Base-by-base conservation (phyloP, 2,329 filamentous ascomycete species). In the Hirsutella thompsonii region DNA sequence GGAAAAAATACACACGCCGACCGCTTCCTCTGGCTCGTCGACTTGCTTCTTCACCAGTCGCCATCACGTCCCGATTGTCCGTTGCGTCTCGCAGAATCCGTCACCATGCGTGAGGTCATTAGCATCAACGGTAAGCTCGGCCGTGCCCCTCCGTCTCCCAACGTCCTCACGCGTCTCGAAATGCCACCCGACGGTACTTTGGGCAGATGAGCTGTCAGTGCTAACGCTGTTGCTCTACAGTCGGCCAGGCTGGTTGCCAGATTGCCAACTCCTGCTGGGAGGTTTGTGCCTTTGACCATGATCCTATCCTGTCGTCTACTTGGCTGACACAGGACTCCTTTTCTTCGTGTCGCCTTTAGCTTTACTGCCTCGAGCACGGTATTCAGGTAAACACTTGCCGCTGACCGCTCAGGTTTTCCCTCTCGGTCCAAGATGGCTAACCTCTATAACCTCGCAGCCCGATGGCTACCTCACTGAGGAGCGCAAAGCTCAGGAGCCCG, bases 231-330 rank as follows among this genome's bases (percentile, higher is more conserved):
- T 48, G 56, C 39, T 61, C 60, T 67, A 8, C 19, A 98, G 92
- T 98, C 77, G 92, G 92, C 72, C 92, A 98, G 80, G 92, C 92
- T 66, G 92, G 92, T 83, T 96, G 92, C 81, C 92, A 98, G 69
- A 98, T 98, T 64, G 92, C 90, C 73, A 98, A 98, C 77, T 92
- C 92, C 58, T 96, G 92, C 81, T 98, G 92, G 92, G 92, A 98
- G 88, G 92, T 98, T 74, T 74, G 86, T 74, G 60, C 30, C 16
- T 9, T 23, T 32, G 19, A 16, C 29, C 8, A 5, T 13, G 14
- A 21, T 6, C 13, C 19, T 13, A 9, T n/a, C 8, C 19, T 26
- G 23, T 11, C 11, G 6, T 4, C 18, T 8, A 10, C 21, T 39
- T 16, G 19, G 32, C 38, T 35, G 20, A 36, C 18, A 9, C 32